Conservation (phyloP, 2,329 filamentous ascomycete genomes). For the Xylariaceae sp. region DNA sequence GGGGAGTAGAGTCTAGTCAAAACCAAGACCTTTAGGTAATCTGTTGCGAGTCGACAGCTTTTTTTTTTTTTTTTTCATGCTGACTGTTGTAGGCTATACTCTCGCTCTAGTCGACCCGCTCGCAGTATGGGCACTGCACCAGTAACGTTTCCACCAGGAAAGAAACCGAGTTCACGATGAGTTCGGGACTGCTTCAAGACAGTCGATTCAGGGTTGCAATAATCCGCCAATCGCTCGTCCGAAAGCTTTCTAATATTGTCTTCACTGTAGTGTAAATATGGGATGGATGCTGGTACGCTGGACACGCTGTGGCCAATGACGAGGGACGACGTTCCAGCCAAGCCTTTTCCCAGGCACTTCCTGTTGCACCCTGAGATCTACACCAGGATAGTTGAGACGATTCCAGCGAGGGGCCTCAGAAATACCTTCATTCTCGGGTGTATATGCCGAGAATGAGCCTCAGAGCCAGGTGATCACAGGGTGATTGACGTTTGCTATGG, state of each 20-base stretch:
- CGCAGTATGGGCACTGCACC: too few relatives aligned
- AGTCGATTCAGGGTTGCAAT: neutral
- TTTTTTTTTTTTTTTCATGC: too few relatives aligned
- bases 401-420: constrained; percentile 4
- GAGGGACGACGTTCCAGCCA: constrained; percentile 5
- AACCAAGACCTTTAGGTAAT: too few relatives aligned
- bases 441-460: too few relatives aligned
- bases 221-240: neutral
- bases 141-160: too few relatives aligned
- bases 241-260: neutral
- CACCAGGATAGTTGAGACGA: constrained; percentile 2
- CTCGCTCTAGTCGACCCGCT: too few relatives aligned
- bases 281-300: neutral
- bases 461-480: constrained; percentile 2
- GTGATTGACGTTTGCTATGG: constrained; percentile 13
- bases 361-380: neutral
- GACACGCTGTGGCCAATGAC: neutral
- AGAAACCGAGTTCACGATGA: too few relatives aligned
- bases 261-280: neutral
- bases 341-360: constrained; percentile 2
- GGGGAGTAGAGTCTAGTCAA: too few relatives aligned
- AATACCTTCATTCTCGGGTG: neutral
- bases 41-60: too few relatives aligned
- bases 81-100: too few relatives aligned
- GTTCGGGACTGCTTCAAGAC: too few relatives aligned